Conservation (phyloP, 2,329 filamentous ascomycete genomes). For the Fusarium sp. region DNA sequence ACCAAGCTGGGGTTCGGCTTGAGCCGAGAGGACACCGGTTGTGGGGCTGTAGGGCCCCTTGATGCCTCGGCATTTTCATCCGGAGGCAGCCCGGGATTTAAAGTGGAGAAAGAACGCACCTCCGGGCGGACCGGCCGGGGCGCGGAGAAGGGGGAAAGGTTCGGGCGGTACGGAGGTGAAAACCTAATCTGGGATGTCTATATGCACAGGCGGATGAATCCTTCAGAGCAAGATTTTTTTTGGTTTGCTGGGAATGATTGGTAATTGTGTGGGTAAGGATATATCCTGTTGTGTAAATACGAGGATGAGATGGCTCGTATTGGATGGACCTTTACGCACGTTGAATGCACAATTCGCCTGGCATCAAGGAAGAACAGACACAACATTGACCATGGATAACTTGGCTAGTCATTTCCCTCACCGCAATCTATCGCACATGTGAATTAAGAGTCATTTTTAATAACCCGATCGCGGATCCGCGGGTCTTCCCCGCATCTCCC, state of each 20-base stretch:
- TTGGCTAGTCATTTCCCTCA: slow-evolving; percentile 3
- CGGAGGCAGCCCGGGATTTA: slow-evolving; percentile 34
- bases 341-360: not conserved
- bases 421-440: slow-evolving; percentile 20
- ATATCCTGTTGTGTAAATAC: slow-evolving; percentile 18
- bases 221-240: not conserved
- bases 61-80: not conserved
- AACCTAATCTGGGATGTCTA: not conserved
- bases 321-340: not conserved
- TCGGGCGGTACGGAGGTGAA: slow-evolving; percentile 21
- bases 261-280: slow-evolving; percentile 3
- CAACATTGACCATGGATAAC: not conserved
- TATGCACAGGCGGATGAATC: not conserved
- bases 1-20: slow-evolving; percentile 20
- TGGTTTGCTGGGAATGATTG: not conserved
- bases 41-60: slow-evolving; percentile 7
- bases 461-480: slow-evolving; percentile 13
- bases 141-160: slow-evolving; percentile 7
- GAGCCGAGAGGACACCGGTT: slow-evolving; percentile 17
- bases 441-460: slow-evolving; percentile 17
- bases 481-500: slow-evolving; percentile 29
- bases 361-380: not conserved
- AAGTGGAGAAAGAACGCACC: slow-evolving; percentile 10
- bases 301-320: slow-evolving; percentile 11
- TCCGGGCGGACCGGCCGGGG: slow-evolving; percentile 28